These are phyloP conservation scores for Echinochloa phyllopogon DNA, from an alignment of 176 grass and related monocot species.

Conservation along the genomic window DNA sequence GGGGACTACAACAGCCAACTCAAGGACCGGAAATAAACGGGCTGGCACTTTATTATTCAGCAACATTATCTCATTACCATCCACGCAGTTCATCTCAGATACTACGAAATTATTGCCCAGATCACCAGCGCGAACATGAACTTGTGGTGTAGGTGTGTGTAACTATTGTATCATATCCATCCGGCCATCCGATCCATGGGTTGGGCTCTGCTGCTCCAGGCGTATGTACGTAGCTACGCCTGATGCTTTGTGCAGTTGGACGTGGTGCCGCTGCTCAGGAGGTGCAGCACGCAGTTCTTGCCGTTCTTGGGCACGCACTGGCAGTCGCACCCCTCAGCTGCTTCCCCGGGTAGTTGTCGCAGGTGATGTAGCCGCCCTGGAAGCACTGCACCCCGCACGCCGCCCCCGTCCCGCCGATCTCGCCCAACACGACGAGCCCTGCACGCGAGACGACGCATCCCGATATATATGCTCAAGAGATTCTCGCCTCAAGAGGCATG, in stretches of 20 bases:
- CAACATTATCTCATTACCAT: background rate
- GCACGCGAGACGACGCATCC: background rate
- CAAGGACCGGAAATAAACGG: too few species aligned
- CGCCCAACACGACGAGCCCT: constrained; percentile 13
- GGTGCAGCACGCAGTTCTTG: constrained; percentile 45
- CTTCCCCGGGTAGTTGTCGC: background rate
- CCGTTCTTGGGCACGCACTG: constrained; percentile 30
- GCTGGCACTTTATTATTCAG: background rate
- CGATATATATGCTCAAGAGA: too few species aligned
- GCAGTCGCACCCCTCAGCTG: constrained; percentile 42
- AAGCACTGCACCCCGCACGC: constrained; percentile 25
- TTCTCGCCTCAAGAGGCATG: too few species aligned
- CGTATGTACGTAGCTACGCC: too few species aligned
- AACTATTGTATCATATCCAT: background rate
- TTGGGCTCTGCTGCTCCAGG: too few species aligned
- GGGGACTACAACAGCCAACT: too few species aligned
- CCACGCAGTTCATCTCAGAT: too few species aligned
- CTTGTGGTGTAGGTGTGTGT: too few species aligned
- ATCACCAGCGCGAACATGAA: background rate
- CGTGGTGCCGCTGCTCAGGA: background rate
- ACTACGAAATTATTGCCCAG: too few species aligned
- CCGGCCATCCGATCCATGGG: too few species aligned
- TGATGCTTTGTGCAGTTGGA: background rate
- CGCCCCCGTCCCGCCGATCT: background rate
- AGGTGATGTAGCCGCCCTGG: constrained; percentile 38